Percentiles rank a stretch among this genome's conserved stretches.
Conservation (phyloP, 192 early-diverging fungal species). For the Bifiguratus adelaidae region DNA sequence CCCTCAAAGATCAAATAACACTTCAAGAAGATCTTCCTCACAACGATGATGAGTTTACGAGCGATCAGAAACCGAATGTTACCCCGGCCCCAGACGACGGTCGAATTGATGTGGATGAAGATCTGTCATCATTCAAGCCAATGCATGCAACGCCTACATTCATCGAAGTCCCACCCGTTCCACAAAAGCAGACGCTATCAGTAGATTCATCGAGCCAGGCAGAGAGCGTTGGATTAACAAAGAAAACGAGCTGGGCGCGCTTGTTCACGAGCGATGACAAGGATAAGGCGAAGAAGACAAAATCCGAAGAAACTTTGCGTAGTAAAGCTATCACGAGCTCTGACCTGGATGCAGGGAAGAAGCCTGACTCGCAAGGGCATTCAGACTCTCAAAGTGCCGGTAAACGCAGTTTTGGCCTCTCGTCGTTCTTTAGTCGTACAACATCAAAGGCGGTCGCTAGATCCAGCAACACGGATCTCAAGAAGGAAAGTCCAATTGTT, state of each 20-base stretch:
- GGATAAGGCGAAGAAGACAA: conserved; percentile 28
- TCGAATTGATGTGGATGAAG: too few species aligned
- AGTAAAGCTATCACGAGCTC: not conserved
- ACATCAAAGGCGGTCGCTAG: not conserved
- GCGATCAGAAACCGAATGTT: too few species aligned
- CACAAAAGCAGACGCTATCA: too few species aligned
- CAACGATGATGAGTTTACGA: too few species aligned
- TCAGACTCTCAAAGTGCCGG: not conserved
- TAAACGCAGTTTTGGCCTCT: conserved; percentile 3
- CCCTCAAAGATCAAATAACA: too few species aligned
- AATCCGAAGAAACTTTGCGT: conserved; percentile 1
- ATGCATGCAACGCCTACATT: too few species aligned
- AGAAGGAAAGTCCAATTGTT: not conserved
- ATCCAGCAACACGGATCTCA: conserved; percentile 8
- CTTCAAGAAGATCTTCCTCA: too few species aligned
- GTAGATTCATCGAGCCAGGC: too few species aligned
- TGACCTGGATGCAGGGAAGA: not conserved
- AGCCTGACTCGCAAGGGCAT: not conserved
- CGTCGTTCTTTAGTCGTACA: conserved; percentile 7
- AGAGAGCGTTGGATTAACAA: conserved; percentile 5
- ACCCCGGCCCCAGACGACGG: too few species aligned
- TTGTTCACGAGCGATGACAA: conserved; percentile 26
- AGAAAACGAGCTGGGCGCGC: conserved; percentile 27
- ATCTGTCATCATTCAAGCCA: too few species aligned
- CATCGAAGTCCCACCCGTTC: too few species aligned